Conservation (phyloP, 1,284 basidiomycete species). For the Prillingera fragicola region DNA sequence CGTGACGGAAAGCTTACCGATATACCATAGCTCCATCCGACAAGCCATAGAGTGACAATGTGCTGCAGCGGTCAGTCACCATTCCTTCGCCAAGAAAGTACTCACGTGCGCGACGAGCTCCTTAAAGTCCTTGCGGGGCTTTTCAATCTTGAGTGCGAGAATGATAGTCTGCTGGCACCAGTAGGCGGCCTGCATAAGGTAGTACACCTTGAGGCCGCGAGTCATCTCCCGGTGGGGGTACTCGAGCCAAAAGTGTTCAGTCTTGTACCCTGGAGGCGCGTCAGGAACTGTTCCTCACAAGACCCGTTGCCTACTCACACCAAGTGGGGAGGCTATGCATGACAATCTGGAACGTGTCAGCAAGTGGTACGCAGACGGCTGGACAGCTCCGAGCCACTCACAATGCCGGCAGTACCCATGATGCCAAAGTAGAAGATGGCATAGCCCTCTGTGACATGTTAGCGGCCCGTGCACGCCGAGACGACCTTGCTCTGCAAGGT, state of each 20-base stretch:
- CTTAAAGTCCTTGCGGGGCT: conserved; percentile 83
- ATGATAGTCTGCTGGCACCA: conserved; percentile 94
- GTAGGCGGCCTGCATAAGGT: conserved; percentile 81
- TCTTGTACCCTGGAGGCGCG: conserved; percentile 58
- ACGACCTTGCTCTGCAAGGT: too few species aligned
- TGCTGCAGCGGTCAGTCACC: conserved; percentile 57
- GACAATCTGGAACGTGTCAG: conserved; percentile 56
- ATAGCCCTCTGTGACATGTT: conserved; percentile 58
- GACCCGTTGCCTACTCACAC: conserved; percentile 52
- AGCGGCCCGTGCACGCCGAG: not conserved
- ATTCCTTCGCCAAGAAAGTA: not conserved
- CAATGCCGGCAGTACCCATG: conserved; percentile 69
- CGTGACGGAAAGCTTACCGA: conserved; percentile 53
- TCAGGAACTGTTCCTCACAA: not conserved
- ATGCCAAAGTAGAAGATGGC: conserved; percentile 71
- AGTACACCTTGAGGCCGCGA: conserved; percentile 80
- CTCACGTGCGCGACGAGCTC: conserved; percentile 67
- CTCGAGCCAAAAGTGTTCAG: conserved; percentile 73
- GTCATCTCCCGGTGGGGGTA: conserved; percentile 89
- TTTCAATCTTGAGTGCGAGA: conserved; percentile 77
- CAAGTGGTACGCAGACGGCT: not conserved
- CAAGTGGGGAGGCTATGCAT: conserved; percentile 82
- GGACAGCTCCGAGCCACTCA: too few species aligned
- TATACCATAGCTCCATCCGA: conserved; percentile 83
- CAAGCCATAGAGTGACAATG: conserved; percentile 89